Base-by-base conservation (phyloP, 108 stramenopile species). In the Nitzschia sp. region DNA sequence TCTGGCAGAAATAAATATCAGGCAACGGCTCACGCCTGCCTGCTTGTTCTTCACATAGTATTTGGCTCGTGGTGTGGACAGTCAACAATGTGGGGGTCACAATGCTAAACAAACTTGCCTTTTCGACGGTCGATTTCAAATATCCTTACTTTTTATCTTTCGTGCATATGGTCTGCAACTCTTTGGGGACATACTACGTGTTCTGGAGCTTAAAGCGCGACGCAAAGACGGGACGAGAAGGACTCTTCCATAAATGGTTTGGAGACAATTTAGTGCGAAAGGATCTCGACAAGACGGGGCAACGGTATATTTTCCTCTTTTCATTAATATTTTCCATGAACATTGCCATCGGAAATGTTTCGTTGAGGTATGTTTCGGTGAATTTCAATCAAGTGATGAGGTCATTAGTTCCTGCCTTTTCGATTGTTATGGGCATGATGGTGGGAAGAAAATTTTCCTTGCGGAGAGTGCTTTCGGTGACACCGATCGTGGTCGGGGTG, bases 301-400 rank as follows among this genome's bases (percentile, higher is more conserved):
- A 58, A 48, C 41, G 59, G 56, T 54, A 78, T 11, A 83, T 92
- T 35, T 32, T 90, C 22, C 53, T 48, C 4, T 93, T 92, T 75
- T 82, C 81, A 27, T 44, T 90, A 41, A 71, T 95, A 27, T 95
- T 95, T 69, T 78, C 84, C 17, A 80, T 93, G 55, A 95, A 95
- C 65, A 93, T 95, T 72, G 88, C 86, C 71, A 80, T 95, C 45
- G 94, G 94, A 15, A 95, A 95, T 70, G 76, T 82, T 21, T 87
- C 85, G 31, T 59, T 91, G 8, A 57, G 75, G 25, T 62, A 86
- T 72, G 91, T 92, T 3, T 89, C 91, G 11, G 94, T 95, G 26
- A 89, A 91, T 58, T 95, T 95, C 71, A 95, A 95, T 63, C 94
- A 95, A 80, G 90, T 92, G 0, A 78, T 87, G 79, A 61, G 91